Evolutionary conservation across 2,329 filamentous ascomycete species (phyloP).

Genomic region (Ophiostoma pallidulum): DNA sequence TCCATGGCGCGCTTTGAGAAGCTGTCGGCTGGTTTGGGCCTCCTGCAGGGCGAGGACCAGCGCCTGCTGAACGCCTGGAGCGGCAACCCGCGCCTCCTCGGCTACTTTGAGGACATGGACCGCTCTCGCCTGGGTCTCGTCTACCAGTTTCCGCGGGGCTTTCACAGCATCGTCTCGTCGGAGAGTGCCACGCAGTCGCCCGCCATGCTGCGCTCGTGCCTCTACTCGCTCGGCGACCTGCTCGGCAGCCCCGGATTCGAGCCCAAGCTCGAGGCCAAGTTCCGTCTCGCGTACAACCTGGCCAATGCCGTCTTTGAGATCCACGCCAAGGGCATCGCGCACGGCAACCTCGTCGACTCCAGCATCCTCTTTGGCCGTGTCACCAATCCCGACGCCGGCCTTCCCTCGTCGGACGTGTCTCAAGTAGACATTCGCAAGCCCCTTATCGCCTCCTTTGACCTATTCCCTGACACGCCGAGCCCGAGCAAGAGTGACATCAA

Average conservation of each 20-base stretch:
- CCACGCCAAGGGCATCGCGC: conserved; percentile 58
- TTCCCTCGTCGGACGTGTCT: conserved; percentile 25
- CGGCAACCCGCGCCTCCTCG: conserved; percentile 51
- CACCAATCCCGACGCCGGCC: conserved; percentile 20
- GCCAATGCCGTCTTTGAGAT: conserved; percentile 64
- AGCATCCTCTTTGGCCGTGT: conserved; percentile 58
- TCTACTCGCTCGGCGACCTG: conserved; percentile 46
- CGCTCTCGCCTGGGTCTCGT: conserved; percentile 63
- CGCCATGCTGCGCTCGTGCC: conserved; percentile 38
- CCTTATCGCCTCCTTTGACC: conserved; percentile 62
- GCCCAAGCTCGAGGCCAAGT: conserved; percentile 65
- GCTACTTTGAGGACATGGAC: conserved; percentile 66
- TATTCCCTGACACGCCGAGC: conserved; percentile 49
- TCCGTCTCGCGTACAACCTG: conserved; percentile 63
- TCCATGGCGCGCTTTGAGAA: conserved; percentile 57
- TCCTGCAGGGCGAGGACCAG: conserved; percentile 41
- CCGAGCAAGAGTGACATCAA: conserved; percentile 22
- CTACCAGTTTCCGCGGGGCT: conserved; percentile 61
- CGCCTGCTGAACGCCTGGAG: conserved; percentile 47
- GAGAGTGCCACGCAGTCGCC: conserved; percentile 27
- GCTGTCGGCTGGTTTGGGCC: conserved; percentile 49
- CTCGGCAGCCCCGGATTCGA: conserved; percentile 44
- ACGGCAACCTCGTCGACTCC: conserved; percentile 58
- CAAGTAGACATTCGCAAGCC: conserved; percentile 57
- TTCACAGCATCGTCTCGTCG: conserved; percentile 40